Evolutionary conservation across 192 early-diverging fungal species (phyloP).

Genomic region (Borealophlyctis nickersoniae): DNA sequence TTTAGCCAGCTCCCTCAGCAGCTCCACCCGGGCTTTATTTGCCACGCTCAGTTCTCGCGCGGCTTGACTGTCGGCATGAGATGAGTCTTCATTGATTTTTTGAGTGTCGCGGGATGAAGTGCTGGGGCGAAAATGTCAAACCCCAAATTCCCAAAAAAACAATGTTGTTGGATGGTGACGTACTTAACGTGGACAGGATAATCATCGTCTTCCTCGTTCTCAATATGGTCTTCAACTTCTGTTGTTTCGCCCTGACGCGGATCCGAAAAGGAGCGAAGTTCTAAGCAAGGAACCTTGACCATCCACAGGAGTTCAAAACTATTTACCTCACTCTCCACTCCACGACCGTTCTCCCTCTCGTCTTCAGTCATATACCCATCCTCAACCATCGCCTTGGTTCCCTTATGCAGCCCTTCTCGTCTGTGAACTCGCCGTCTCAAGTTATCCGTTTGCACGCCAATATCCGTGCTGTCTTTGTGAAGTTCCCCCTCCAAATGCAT

Average conservation of each 20-base stretch:
- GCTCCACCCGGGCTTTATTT: conserved; percentile 42
- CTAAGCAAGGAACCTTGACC: too few relatives aligned
- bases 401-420: not conserved
- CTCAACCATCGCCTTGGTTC: not conserved
- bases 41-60: conserved; percentile 26
- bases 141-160: too few relatives aligned
- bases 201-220: not conserved
- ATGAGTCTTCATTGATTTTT: not conserved
- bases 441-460: too few relatives aligned
- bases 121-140: not conserved
- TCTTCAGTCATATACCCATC: not conserved
- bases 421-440: too few relatives aligned
- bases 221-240: too few relatives aligned
- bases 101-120: not conserved
- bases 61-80: not conserved
- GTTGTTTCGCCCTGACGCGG: too few relatives aligned
- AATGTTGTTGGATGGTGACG: not conserved
- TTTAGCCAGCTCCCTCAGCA: conserved; percentile 36
- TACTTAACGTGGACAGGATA: conserved; percentile 26
- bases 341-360: not conserved
- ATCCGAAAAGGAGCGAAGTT: too few relatives aligned
- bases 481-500: not conserved
- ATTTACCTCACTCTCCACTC: not conserved
- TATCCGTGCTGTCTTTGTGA: too few relatives aligned
- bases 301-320: not conserved